Evolutionary conservation across 2,329 filamentous ascomycete genomes (phyloP).

Genomic region (Boeremia lycopersici): DNA sequence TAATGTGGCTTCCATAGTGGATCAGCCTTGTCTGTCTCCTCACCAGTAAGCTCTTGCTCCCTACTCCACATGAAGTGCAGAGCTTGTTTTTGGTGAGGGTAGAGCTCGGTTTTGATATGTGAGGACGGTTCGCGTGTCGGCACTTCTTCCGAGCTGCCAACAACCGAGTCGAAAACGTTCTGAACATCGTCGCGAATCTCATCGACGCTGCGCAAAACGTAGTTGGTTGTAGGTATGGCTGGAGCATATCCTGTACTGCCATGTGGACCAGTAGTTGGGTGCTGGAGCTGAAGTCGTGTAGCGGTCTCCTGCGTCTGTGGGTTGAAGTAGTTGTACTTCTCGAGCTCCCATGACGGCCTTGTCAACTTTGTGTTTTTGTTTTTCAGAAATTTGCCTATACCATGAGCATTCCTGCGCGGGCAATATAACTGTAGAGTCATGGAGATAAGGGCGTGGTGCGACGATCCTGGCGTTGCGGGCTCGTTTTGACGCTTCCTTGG

Average conservation of each 20-base stretch:
- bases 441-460: slow-evolving; percentile 42
- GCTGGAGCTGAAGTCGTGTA: slow-evolving; percentile 20
- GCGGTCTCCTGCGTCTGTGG: slow-evolving; percentile 61
- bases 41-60: slow-evolving; percentile 69
- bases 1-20: slow-evolving; percentile 77
- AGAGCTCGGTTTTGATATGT: slow-evolving; percentile 69
- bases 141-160: slow-evolving; percentile 71
- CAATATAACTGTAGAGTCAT: slow-evolving; percentile 82
- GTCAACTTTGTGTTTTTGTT: slow-evolving; percentile 71
- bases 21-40: slow-evolving; percentile 66
- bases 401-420: slow-evolving; percentile 66
- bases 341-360: slow-evolving; percentile 65
- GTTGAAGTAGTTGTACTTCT: slow-evolving; percentile 74
- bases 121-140: slow-evolving; percentile 71
- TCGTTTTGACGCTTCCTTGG: slow-evolving; percentile 64
- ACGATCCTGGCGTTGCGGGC: slow-evolving; percentile 22
- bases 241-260: slow-evolving; percentile 11
- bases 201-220: slow-evolving; percentile 60
- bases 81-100: slow-evolving; percentile 88
- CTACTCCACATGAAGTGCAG: slow-evolving; percentile 83
- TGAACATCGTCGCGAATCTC: slow-evolving; percentile 86
- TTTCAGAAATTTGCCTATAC: slow-evolving; percentile 71
- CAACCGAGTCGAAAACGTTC: slow-evolving; percentile 84
- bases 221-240: slow-evolving; percentile 18
- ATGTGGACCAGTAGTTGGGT: slow-evolving; percentile 19